Percentiles rank a stretch among this genome's conserved stretches.
phyloP scores from a whole-genome alignment of 768 basidiomycete genomes.

The Tephrocybe sp. region DNA sequence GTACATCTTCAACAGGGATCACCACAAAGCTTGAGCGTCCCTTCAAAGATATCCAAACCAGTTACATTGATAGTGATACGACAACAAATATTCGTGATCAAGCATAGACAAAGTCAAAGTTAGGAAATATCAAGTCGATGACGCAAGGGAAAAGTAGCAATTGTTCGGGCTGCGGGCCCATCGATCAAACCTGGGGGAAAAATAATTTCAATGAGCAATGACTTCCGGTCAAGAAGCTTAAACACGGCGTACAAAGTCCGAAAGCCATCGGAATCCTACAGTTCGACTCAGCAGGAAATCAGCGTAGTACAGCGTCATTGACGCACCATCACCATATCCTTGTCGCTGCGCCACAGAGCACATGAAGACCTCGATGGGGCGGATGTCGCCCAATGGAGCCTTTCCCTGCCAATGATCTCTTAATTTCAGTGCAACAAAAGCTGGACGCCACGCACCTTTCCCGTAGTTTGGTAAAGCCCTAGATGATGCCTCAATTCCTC shows the following conservation, averaged over 20 bases:
- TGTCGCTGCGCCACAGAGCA: slow-evolving; percentile 98
- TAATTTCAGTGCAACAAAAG: slow-evolving; percentile 6
- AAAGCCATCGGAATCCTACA: slow-evolving; percentile 90
- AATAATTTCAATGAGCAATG: not conserved
- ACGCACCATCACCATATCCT: slow-evolving; percentile 92
- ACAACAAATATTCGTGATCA: too few species aligned
- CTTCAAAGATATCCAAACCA: too few species aligned
- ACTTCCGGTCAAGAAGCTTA: not conserved
- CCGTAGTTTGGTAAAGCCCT: slow-evolving; percentile 98
- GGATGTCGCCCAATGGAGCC: slow-evolving; percentile 92
- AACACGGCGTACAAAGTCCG: slow-evolving; percentile 79
- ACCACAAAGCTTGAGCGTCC: too few species aligned
- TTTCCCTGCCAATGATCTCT: slow-evolving; percentile 65
- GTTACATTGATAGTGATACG: too few species aligned
- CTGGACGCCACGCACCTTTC: slow-evolving; percentile 65
- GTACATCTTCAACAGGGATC: too few species aligned
- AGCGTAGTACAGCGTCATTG: not conserved
- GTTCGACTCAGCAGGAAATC: not conserved
- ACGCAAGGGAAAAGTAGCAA: too few species aligned
- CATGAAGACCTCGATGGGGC: slow-evolving; percentile 99
- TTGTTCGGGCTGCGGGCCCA: too few species aligned
- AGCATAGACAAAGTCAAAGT: too few species aligned
- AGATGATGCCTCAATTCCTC: slow-evolving; percentile 95
- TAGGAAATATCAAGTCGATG: too few species aligned
- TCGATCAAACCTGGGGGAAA: not conserved